Evolutionary conservation across 2,329 filamentous ascomycete genomes (phyloP), one percentile per base, ranked within the genome.

Genomic region (Alternaria sp.): DNA sequence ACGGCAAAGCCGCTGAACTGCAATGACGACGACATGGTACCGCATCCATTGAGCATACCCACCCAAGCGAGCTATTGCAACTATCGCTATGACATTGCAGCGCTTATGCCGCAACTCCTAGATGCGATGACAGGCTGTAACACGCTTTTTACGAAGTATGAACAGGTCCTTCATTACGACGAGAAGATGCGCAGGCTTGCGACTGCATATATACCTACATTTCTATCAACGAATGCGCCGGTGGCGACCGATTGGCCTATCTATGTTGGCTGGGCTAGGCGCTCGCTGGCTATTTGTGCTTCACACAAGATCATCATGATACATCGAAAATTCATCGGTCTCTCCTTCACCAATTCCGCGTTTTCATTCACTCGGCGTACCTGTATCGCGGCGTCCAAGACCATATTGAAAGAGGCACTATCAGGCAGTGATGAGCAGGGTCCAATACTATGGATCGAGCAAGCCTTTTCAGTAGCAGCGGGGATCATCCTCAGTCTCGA

Each of bases 231-330:
- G 70, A 75, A 76, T 47, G 71, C 69, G 12, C 73, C 76, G 2
- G 46, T 79, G 2, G 69, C 71, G 28, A 63, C 72, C 2, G 61
- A 66, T 2, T 82, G 80, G 79, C 80, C 80, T 14, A 59, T 63
- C 14, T 81, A 77, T 57, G 71, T 81, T 8, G 74, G 67, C 2
- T 82, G 80, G 80, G 80, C 78, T 7, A 69, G 79, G 53, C 70
- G 77, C 21, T 75, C 77, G n/a, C 53, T 81, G 11, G 73, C 79
- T 1, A 79, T 82, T 18, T 79, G 78, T 55, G 74, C 78, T 14
- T 61, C 78, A 1, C 80, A 82, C 47, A 82, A 82, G 60, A 79
- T 81, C 25, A 81, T 82, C 58, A 82, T 82, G 80, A 80, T 82
- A n/a, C 78, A 80, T 53, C 71, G 80, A 6, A 79, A 78, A 30